A percentile compares a stretch with the other conserved stretches of the same genome.
These are phyloP conservation scores for Mycena sanguinolenta DNA, from an alignment of 768 basidiomycete species.

Conservation along the genomic window DNA sequence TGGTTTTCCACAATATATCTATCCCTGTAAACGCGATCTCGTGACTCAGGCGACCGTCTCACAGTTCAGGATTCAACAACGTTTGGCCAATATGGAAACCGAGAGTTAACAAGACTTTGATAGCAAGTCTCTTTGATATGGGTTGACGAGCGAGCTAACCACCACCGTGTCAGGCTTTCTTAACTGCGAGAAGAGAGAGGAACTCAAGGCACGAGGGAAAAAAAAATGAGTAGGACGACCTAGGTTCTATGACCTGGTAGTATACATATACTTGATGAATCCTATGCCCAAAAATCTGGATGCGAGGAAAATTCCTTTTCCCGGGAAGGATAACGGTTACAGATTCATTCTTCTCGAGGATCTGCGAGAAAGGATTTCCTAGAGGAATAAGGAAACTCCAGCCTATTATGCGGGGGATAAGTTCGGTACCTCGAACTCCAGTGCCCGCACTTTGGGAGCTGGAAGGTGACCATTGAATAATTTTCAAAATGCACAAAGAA, in stretches of 20 bases:
- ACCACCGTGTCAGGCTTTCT: not conserved
- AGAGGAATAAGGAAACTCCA: not conserved
- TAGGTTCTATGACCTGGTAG: no score
- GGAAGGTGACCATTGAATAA: not conserved
- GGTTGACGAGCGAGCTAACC: not conserved
- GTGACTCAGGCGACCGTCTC: no score
- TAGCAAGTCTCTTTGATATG: not conserved
- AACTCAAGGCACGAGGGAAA: not conserved
- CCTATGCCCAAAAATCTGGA: not conserved
- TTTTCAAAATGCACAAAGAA: not conserved
- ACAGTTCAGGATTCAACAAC: no score
- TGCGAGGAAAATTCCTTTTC: not conserved
- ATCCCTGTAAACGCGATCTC: no score
- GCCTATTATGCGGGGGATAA: not conserved
- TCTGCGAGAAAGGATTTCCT: not conserved
- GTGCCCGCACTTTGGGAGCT: not conserved
- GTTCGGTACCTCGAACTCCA: not conserved
- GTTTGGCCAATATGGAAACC: no score
- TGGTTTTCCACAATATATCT: no score
- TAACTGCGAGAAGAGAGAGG: not conserved
- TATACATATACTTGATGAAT: slow-evolving; percentile 1
- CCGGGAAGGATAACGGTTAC: not conserved
- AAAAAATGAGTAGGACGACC: no score
- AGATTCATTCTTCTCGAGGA: slow-evolving; percentile 3
- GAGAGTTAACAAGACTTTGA: no score